phyloP scores from a whole-genome alignment of 2,329 filamentous ascomycete species.

The Endoconidiophora polonica region DNA sequence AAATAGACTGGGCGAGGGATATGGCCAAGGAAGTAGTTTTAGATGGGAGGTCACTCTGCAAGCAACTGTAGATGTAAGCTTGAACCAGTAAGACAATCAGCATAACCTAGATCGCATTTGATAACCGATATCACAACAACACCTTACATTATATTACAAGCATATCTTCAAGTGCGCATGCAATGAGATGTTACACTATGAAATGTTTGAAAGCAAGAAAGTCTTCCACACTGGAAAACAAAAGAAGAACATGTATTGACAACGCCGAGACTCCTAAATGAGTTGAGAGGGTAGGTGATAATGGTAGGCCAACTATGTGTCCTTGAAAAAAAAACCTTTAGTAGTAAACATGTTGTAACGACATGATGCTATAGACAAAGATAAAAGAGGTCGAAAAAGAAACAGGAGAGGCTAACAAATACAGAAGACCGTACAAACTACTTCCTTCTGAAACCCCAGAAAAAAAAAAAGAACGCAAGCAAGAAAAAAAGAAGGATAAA shows the following conservation, averaged over 20 bases:
- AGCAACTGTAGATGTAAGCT: conserved; percentile 31
- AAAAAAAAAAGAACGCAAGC: not conserved
- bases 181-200: not conserved
- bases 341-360: conserved; percentile 3
- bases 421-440: not conserved
- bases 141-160: not conserved
- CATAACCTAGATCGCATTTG: not conserved
- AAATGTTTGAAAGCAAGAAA: not conserved
- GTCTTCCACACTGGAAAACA: not conserved
- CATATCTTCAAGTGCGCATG: not conserved
- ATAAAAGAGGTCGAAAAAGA: not conserved
- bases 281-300: not conserved
- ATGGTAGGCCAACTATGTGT: no score
- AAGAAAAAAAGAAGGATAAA: not conserved
- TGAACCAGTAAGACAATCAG: not conserved
- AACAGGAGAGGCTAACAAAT: not conserved
- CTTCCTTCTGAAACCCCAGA: no score
- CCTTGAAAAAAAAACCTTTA: not conserved
- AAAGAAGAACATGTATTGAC: not conserved
- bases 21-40: conserved; percentile 62
- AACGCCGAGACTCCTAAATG: not conserved
- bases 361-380: not conserved
- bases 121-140: not conserved
- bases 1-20: conserved; percentile 74
- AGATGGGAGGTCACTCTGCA: conserved; percentile 91